Conservation (phyloP, 2,329 filamentous ascomycete species). For the Fusarium sp. region DNA sequence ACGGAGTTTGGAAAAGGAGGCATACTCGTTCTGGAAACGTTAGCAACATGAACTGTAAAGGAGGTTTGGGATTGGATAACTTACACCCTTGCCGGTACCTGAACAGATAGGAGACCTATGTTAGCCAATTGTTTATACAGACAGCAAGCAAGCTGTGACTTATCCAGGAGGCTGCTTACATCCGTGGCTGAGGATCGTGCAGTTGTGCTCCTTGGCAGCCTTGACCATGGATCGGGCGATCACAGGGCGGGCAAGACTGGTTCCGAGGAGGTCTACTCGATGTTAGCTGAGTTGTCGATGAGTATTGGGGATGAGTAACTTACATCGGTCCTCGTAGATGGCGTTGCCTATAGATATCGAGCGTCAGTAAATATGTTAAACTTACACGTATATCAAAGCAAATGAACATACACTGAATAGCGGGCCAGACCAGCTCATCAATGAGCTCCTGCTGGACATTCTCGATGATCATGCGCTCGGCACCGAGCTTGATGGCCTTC, state of each 20-base stretch:
- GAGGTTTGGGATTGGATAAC: not conserved
- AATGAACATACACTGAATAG: constrained; percentile 67
- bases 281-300: not conserved
- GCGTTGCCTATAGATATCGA: constrained; percentile 17
- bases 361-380: not conserved
- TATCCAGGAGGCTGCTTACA: constrained; percentile 51
- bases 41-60: not conserved
- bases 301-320: not conserved
- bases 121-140: not conserved
- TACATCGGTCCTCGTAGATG: constrained; percentile 54
- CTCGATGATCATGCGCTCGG: constrained; percentile 62
- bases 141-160: not conserved
- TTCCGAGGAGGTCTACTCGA: constrained; percentile 56
- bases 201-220: constrained; percentile 55
- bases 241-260: constrained; percentile 73
- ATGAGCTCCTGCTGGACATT: constrained; percentile 80
- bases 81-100: constrained; percentile 68
- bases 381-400: constrained; percentile 42
- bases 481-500: constrained; percentile 66
- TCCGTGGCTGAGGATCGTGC: constrained; percentile 60
- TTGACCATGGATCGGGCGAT: constrained; percentile 67
- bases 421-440: constrained; percentile 80
- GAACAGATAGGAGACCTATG: not conserved
- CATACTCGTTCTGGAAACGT: constrained; percentile 15
- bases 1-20: not conserved